phyloP scores from a whole-genome alignment of 108 stramenopile genomes.

The Cyclotella atomus region DNA sequence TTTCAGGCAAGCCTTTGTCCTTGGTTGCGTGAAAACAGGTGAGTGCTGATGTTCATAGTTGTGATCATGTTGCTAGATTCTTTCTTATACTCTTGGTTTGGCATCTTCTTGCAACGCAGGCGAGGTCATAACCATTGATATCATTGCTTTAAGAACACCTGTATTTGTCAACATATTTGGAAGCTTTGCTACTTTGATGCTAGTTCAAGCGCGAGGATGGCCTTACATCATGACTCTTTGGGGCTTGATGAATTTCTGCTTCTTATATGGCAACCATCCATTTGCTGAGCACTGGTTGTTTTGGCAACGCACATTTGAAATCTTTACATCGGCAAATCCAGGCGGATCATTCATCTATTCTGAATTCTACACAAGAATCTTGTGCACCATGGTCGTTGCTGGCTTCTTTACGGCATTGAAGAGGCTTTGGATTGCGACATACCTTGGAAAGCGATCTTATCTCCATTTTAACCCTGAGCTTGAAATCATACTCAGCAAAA shows the following conservation, averaged over 20 bases:
- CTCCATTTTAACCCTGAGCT: constrained; percentile 56
- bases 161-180: constrained; percentile 32
- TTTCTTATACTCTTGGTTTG: neutral
- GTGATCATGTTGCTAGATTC: neutral
- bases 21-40: constrained; percentile 30
- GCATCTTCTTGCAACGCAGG: neutral
- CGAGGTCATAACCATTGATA: constrained; percentile 55
- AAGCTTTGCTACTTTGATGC: constrained; percentile 31
- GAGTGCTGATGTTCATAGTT: neutral
- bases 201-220: constrained; percentile 50
- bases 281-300: constrained; percentile 48
- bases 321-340: constrained; percentile 48
- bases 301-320: constrained; percentile 43
- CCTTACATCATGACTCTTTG: constrained; percentile 44
- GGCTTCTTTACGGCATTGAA: constrained; percentile 60
- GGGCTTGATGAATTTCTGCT: constrained; percentile 38
- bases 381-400: constrained; percentile 36
- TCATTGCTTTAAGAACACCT: constrained; percentile 41
- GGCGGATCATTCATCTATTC: constrained; percentile 10
- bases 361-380: constrained; percentile 20
- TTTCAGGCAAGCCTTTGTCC: constrained; percentile 25
- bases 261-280: constrained; percentile 35
- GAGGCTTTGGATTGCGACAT: constrained; percentile 58
- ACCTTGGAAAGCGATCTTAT: constrained; percentile 60
- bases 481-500: constrained; percentile 64